Conservation (phyloP, 805 yeast species). For the Schizosaccharomyces osmophilus region DNA sequence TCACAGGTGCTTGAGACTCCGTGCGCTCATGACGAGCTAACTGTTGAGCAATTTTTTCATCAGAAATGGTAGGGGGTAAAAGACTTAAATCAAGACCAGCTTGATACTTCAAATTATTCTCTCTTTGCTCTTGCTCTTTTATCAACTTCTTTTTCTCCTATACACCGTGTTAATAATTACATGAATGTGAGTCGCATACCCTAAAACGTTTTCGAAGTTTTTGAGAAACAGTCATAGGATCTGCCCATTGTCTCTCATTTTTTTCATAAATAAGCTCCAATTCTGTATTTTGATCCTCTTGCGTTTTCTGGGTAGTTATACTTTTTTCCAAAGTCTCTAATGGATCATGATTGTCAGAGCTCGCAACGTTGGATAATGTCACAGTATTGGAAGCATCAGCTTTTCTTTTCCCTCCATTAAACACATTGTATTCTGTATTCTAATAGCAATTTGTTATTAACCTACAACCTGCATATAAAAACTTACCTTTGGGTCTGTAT, state of each 20-base stretch:
- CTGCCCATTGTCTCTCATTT: constrained; percentile 2
- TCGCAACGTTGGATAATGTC: not conserved
- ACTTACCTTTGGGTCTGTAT: constrained; percentile 14
- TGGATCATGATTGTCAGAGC: not conserved
- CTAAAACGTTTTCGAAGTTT: not conserved
- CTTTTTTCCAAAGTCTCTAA: not conserved
- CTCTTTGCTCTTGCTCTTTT: not conserved
- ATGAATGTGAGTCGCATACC: not conserved
- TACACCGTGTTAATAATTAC: not conserved
- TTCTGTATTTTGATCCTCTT: not conserved
- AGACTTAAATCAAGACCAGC: not conserved
- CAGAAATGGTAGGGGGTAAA: not conserved
- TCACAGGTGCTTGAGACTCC: not conserved
- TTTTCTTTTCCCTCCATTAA: not conserved
- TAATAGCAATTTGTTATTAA: constrained; percentile 8
- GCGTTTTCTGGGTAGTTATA: not conserved
- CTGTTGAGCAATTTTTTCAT: not conserved
- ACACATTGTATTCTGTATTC: constrained; percentile 1
- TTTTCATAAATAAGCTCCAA: not conserved
- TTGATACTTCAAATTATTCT: not conserved
- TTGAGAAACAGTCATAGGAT: not conserved
- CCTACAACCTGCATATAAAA: constrained; percentile 7
- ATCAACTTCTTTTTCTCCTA: not conserved
- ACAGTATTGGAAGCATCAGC: not conserved
- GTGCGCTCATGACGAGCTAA: not conserved